Evolutionary conservation across 352 stramenopile species (phyloP), one percentile per base, ranked within the genome.

Genomic region (Plasmopara muralis): DNA sequence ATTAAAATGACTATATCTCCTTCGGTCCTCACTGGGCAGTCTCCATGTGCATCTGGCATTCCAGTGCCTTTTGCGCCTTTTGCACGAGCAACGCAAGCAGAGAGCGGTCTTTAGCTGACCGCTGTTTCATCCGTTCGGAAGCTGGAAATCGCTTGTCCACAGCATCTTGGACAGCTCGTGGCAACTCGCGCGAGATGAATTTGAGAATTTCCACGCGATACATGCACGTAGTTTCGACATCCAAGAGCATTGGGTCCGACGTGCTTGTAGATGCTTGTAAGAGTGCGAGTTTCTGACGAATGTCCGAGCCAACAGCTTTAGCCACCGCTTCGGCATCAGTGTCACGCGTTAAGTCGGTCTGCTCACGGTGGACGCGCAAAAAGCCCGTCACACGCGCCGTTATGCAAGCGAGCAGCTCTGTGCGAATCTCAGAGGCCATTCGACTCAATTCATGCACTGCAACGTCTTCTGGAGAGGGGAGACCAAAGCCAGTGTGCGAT

Each of bases 191-290:
- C 1, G 80, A 88, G 30, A 88, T 83, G 47, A 83, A 88, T 66
- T 90, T 90, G 45, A 90, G 70, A 59, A 90, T 88, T 74, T 90
- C 80, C 40, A 90, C 74, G 44, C 77, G 77, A 56, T 90, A 90
- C 77, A 88, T 90, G 58, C 73, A 76, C 45, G 74, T 79, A 13
- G 77, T 86, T 66, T 90, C 73, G 38, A 68, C 66, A 47, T 82
- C 58, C 47, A 74, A 53, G 38, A 77, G 55, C 55, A 62, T 67
- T 5, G 61, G 53, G 33, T 64, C 53, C 10, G 55, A 60, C 6
- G 53, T 16, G 4, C 56, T 56, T 8, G 66, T 50, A 4, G 50
- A 56, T 5, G 64, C 43, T 28, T 86, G 70, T 9, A 87, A 63
- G 29, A 72, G 62, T 12, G 62, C 64, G 5, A 90, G 68, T 43